Percentiles rank a stretch among this genome's conserved stretches.
Evolutionary conservation across 164 flowering plant species (phyloP).

Genomic region (Kingdonia uniflora): DNA sequence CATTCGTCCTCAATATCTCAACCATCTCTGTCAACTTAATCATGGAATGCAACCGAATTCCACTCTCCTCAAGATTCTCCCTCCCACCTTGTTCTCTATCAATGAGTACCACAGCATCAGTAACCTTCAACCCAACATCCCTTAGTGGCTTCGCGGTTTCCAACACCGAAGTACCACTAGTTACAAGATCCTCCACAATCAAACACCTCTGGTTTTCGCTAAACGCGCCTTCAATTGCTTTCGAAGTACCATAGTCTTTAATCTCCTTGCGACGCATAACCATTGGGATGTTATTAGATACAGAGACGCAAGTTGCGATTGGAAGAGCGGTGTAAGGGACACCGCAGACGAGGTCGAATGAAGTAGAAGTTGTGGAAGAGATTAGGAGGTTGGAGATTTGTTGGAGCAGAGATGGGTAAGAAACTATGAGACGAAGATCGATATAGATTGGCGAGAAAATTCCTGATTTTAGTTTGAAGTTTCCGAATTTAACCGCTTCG

Average conservation of each 20-base stretch:
- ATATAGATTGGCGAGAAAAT: conserved; percentile 88
- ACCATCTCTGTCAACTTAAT: conserved; percentile 69
- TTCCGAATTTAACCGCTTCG: conserved; percentile 87
- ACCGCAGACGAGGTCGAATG: conserved; percentile 70
- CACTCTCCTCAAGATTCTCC: conserved; percentile 69
- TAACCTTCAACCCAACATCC: conserved; percentile 58
- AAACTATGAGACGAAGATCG: conserved; percentile 92
- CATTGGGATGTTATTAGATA: conserved; percentile 59
- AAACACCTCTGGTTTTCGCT: conserved; percentile 38
- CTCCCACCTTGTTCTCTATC: conserved; percentile 93
- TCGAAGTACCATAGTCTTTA: conserved; percentile 77
- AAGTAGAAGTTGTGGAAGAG: conserved; percentile 36
- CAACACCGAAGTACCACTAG: conserved; percentile 88
- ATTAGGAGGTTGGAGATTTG: conserved; percentile 56
- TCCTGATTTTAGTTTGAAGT: conserved; percentile 89
- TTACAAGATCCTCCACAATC: conserved; percentile 77
- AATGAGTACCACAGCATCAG: conserved; percentile 82
- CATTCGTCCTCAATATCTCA: conserved; percentile 50
- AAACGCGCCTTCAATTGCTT: conserved; percentile 71
- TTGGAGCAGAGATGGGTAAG: conserved; percentile 77
- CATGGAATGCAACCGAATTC: conserved; percentile 64
- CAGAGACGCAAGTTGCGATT: conserved; percentile 75
- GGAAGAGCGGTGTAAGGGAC: conserved; percentile 98
- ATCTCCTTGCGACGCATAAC: conserved; percentile 91
- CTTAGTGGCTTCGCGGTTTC: conserved; percentile 86